Conservation (phyloP, 352 stramenopile species). For the Globisporangium irregulare region DNA sequence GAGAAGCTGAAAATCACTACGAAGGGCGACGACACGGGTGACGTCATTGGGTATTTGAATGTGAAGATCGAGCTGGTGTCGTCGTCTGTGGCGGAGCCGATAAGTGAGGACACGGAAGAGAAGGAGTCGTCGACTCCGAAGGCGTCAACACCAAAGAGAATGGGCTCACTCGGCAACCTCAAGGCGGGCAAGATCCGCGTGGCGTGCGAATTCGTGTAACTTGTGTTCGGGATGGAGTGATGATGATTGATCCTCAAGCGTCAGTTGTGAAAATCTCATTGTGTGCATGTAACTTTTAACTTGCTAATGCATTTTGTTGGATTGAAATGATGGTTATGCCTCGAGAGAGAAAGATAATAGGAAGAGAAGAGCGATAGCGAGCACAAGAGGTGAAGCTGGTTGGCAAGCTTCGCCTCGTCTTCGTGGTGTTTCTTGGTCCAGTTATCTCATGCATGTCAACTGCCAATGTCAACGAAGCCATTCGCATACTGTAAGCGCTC, state of each 20-base stretch:
- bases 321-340: background rate
- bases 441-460: no score
- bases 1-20: conserved; percentile 20
- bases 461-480: no score
- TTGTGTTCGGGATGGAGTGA: background rate
- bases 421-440: no score
- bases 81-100: conserved; percentile 7
- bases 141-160: background rate
- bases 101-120: conserved; percentile 1
- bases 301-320: background rate
- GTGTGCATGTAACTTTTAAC: conserved; percentile 4
- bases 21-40: conserved; percentile 22
- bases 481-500: no score
- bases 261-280: background rate
- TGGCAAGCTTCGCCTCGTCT: no score
- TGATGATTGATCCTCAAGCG: background rate
- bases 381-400: no score
- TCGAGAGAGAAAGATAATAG: no score
- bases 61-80: conserved; percentile 26
- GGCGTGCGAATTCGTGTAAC: conserved; percentile 23
- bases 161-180: conserved; percentile 8
- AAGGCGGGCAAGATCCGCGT: conserved; percentile 27
- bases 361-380: no score
- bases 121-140: conserved; percentile 10
- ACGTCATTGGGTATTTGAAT: conserved; percentile 22